A percentile compares a stretch with the other conserved stretches of the same genome.
Conservation (phyloP, 192 early-diverging fungal genomes). For the Podila minutissima region DNA sequence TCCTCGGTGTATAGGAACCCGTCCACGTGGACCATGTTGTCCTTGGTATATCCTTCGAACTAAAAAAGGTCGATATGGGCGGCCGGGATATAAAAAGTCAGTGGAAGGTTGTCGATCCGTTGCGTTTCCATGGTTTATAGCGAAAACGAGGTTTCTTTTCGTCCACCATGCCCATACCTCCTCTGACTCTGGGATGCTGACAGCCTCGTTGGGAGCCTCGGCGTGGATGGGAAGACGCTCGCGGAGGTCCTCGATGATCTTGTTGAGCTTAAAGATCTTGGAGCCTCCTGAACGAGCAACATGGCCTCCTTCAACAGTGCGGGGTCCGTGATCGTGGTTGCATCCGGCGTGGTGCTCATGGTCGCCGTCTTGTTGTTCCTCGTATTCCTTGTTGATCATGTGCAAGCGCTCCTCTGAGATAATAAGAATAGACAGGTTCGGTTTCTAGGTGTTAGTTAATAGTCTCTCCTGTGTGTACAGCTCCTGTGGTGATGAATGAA, state of each 20-base stretch:
- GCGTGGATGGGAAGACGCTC: conserved; percentile 60
- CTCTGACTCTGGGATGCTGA: conserved; percentile 54
- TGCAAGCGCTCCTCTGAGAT: conserved; percentile 38
- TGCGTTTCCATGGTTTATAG: neutral
- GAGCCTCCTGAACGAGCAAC: conserved; percentile 35
- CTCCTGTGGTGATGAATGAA: neutral
- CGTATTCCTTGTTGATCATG: conserved; percentile 30
- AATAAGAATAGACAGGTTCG: neutral
- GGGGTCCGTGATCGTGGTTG: conserved; percentile 18
- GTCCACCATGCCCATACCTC: conserved; percentile 33
- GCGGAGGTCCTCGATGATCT: conserved; percentile 63
- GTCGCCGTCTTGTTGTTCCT: conserved; percentile 13
- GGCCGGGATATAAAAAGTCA: neutral
- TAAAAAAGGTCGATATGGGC: conserved; percentile 6
- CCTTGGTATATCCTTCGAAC: conserved; percentile 59
- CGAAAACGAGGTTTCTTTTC: neutral
- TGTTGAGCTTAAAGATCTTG: conserved; percentile 50
- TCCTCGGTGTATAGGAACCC: conserved; percentile 67
- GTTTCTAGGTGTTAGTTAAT: too few species aligned
- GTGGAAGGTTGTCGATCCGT: neutral
- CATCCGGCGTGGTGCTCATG: conserved; percentile 45
- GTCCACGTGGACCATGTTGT: conserved; percentile 69
- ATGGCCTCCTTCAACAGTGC: neutral
- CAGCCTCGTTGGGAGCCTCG: conserved; percentile 61
- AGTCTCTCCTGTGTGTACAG: too few species aligned